Conservation (phyloP, 805 yeast species). For the Candida coquimbonensis region DNA sequence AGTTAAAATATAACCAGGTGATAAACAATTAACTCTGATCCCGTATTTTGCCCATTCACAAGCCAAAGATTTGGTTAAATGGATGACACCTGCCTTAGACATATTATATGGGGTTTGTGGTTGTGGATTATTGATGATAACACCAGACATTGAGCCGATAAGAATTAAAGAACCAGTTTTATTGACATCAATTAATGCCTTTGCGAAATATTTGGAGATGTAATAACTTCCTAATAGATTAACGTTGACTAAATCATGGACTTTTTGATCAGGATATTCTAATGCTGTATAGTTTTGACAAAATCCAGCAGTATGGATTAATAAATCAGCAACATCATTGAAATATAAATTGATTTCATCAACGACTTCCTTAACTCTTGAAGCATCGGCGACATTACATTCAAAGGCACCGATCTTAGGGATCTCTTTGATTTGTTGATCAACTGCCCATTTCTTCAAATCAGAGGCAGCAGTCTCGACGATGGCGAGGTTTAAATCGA, state of each 20-base stretch:
- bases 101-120: conserved; percentile 77
- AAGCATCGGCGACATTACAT: conserved; percentile 66
- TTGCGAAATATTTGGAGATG: conserved; percentile 68
- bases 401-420: conserved; percentile 52
- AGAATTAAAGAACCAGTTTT: conserved; percentile 56
- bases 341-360: conserved; percentile 48
- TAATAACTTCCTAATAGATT: conserved; percentile 70
- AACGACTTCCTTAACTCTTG: conserved; percentile 49
- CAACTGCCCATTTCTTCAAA: conserved; percentile 40
- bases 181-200: conserved; percentile 50
- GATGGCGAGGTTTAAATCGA: conserved; percentile 59
- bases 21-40: conserved; percentile 69
- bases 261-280: conserved; percentile 65
- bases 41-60: conserved; percentile 77
- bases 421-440: conserved; percentile 25
- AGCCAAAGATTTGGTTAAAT: conserved; percentile 67
- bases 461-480: conserved; percentile 49
- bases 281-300: conserved; percentile 76
- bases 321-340: conserved; percentile 52
- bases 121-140: conserved; percentile 72
- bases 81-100: conserved; percentile 84
- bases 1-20: conserved; percentile 77
- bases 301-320: conserved; percentile 79
- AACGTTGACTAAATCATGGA: conserved; percentile 62
- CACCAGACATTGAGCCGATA: conserved; percentile 76